A percentile compares a stretch with the other conserved stretches of the same genome.
These are phyloP conservation scores for Xylariaceae sp. DNA, from an alignment of 2,329 filamentous ascomycete genomes.

Conservation along the genomic window DNA sequence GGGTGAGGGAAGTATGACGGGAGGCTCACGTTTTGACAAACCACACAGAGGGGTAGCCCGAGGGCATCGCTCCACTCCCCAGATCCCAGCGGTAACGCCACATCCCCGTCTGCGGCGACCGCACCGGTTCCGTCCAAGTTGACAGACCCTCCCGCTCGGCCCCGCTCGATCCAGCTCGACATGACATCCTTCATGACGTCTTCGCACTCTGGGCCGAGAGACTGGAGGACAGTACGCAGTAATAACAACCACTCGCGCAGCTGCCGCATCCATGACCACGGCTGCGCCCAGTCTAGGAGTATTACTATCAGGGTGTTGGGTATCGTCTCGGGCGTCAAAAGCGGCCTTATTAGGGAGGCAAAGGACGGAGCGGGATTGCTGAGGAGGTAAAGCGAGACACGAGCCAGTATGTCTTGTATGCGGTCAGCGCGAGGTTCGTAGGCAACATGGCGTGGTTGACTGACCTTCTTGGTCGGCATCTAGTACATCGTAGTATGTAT, in stretches of 20 bases:
- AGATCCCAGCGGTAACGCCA: constrained; percentile 71
- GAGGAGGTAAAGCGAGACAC: constrained; percentile 83
- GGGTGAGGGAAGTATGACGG: constrained; percentile 16
- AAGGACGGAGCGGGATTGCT: constrained; percentile 81
- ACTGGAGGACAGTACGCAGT: constrained; percentile 68
- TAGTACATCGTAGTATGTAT: constrained; percentile 91
- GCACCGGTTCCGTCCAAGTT: constrained; percentile 57
- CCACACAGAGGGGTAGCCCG: constrained; percentile 81
- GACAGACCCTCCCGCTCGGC: constrained; percentile 57
- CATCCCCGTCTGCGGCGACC: constrained; percentile 59
- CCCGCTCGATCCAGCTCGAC: constrained; percentile 70
- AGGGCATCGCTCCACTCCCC: constrained; percentile 92
- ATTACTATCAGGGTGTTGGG: constrained; percentile 84
- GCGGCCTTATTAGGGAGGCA: constrained; percentile 73
- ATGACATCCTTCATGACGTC: constrained; percentile 84
- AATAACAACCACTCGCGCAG: constrained; percentile 85
- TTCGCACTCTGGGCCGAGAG: constrained; percentile 69
- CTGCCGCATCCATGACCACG: constrained; percentile 87
- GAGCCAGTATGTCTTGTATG: constrained; percentile 73
- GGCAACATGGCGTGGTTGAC: constrained; percentile 39
- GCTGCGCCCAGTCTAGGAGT: constrained; percentile 91
- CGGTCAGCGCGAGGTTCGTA: constrained; percentile 16
- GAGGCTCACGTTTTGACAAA: constrained; percentile 80
- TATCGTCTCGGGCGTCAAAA: constrained; percentile 77
- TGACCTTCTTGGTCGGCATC: constrained; percentile 89